phyloP scores from a whole-genome alignment of 192 early-diverging fungal genomes.

The Coemansia sp. region DNA sequence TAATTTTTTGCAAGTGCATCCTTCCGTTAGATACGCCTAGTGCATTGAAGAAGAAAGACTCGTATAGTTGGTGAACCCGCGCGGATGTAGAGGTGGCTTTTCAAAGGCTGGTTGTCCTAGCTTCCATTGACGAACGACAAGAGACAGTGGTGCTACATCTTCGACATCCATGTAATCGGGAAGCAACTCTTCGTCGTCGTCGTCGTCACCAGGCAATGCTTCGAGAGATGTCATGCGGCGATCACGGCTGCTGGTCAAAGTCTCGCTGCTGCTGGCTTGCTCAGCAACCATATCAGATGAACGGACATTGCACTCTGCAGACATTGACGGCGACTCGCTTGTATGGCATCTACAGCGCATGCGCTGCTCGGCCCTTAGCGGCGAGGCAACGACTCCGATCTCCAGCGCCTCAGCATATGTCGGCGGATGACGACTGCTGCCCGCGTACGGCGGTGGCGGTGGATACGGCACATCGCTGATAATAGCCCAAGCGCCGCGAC shows the following conservation, averaged over 20 bases:
- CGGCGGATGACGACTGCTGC: constrained; percentile 45
- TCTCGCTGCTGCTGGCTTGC: constrained; percentile 7
- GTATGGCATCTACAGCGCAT: constrained; percentile 4
- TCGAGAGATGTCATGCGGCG: not conserved
- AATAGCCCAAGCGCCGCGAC: constrained; percentile 50
- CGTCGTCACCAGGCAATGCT: not conserved
- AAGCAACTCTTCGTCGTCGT: constrained; percentile 7
- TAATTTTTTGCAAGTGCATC: not conserved
- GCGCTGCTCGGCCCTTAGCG: constrained; percentile 43
- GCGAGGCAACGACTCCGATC: constrained; percentile 54
- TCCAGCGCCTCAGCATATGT: constrained; percentile 50
- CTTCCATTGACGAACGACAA: constrained; percentile 35
- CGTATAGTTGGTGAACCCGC: constrained; percentile 2
- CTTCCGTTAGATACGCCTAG: not conserved
- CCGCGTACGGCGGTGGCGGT: constrained; percentile 48
- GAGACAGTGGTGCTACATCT: constrained; percentile 13
- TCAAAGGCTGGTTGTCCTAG: constrained; percentile 47
- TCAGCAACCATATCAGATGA: not conserved
- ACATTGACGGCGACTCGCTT: not conserved
- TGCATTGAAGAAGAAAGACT: not conserved
- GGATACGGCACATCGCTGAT: constrained; percentile 56
- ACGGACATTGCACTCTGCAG: constrained; percentile 17
- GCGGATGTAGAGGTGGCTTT: constrained; percentile 39
- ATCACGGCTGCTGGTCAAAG: not conserved
- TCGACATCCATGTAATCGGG: constrained; percentile 28